Percentiles rank a stretch among this genome's conserved stretches.
These are phyloP conservation scores for Actinomortierella ambigua DNA, from an alignment of 371 early-diverging fungal species.

Conservation along the genomic window DNA sequence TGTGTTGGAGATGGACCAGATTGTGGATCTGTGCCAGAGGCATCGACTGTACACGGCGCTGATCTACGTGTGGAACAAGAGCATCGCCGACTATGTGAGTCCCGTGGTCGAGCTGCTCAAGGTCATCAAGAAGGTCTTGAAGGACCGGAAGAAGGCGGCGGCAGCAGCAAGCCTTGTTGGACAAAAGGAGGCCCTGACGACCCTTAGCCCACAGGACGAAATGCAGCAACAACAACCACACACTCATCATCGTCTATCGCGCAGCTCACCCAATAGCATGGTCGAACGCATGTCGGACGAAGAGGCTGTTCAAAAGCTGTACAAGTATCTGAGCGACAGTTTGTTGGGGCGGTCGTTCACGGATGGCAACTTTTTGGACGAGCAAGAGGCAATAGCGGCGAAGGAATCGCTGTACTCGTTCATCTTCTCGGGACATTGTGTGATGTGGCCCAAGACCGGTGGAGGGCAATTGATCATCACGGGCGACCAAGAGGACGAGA, in stretches of 20 bases:
- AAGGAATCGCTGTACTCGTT: constrained; percentile 80
- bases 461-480: constrained; percentile 59
- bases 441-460: constrained; percentile 72
- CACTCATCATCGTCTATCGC: neutral
- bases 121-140: constrained; percentile 60
- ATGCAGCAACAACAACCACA: constrained; percentile 7
- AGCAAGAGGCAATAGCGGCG: constrained; percentile 65
- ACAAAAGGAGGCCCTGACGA: too few species aligned
- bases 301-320: constrained; percentile 66
- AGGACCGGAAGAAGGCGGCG: constrained; percentile 24
- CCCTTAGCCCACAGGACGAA: too few species aligned
- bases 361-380: constrained; percentile 57
- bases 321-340: constrained; percentile 73
- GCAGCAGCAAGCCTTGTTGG: too few species aligned
- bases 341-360: constrained; percentile 79
- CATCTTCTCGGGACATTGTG: constrained; percentile 75
- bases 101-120: constrained; percentile 78
- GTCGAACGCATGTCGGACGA: constrained; percentile 13
- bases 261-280: neutral
- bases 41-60: constrained; percentile 74
- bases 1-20: constrained; percentile 76
- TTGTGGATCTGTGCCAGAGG: constrained; percentile 67
- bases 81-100: constrained; percentile 79
- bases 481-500: constrained; percentile 59
- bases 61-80: constrained; percentile 80